phyloP scores from a whole-genome alignment of 1,284 basidiomycete species.

The Fomitopsis schrenkii region DNA sequence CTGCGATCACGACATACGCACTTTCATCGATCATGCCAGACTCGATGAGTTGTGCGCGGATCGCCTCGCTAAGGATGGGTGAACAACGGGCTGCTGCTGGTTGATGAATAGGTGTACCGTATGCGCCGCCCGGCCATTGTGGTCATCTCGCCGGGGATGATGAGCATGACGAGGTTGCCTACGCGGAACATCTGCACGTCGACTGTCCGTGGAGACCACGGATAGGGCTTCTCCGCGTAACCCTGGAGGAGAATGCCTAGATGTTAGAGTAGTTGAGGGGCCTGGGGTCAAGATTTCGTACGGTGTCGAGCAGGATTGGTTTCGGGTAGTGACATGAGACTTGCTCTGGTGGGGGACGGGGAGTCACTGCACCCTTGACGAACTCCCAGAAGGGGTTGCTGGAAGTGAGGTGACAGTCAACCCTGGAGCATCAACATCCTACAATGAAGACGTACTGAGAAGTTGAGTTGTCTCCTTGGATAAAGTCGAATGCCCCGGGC shows the following conservation, averaged over 20 bases:
- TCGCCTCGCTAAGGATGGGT: conserved; percentile 41
- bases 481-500: conserved; percentile 78
- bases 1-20: conserved; percentile 73
- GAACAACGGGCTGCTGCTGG: neutral
- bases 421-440: no score
- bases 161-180: conserved; percentile 76
- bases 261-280: neutral
- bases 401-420: neutral
- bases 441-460: conserved; percentile 39
- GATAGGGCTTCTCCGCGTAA: conserved; percentile 63
- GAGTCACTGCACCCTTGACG: conserved; percentile 73
- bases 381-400: conserved; percentile 84
- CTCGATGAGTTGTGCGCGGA: conserved; percentile 61
- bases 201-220: conserved; percentile 75
- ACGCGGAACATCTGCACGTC: conserved; percentile 78
- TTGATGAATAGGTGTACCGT: conserved; percentile 24
- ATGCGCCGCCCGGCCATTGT: conserved; percentile 51
- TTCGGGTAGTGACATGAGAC: conserved; percentile 77
- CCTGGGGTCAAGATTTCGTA: conserved; percentile 27
- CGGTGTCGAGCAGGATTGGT: conserved; percentile 73
- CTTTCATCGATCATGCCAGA: conserved; percentile 57
- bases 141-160: conserved; percentile 69
- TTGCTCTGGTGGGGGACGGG: conserved; percentile 55
- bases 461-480: conserved; percentile 72
- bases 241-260: conserved; percentile 37